Base-by-base conservation (phyloP, 495 filamentous ascomycete species). In the Xylaria cubensis region DNA sequence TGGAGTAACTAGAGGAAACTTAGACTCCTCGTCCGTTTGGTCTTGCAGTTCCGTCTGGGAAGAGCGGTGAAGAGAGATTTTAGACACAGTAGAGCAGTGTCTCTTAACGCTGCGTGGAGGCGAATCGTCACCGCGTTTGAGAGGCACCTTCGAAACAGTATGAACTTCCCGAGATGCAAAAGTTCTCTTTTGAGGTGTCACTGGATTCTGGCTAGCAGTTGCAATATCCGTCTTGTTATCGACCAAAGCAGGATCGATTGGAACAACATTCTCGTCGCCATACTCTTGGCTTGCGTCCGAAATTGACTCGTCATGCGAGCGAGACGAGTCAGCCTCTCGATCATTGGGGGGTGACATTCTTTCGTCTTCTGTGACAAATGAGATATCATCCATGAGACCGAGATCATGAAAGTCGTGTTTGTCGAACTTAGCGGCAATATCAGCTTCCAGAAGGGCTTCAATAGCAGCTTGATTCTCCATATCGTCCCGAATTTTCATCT, bases 81-180 rank as follows among this genome's bases (percentile, higher is more conserved):
- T 88, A 78, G 81, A 91, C 81, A 74, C 89, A 78, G 83, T 92
- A 82, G 74, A 86, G 83, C 74, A 84, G 73, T 72, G 88, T 71
- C 79, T 89, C 88, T 80, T 84, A 7, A 72, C 56, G 56, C 79
- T 67, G 63, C 88, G 76, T 4, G 91, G 89, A 2, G 87, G 88
- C 1, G 88, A 84, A 0, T 92, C 85, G 19, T 90, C 91, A 55
- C 89, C 90, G 0, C 89, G 84, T 79, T 92, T 93, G 34, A 94
- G 81, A 5, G 92, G 92, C 0, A 94, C 91, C 82, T 94, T 95
- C 17, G 89, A 91, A 0, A 92, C 88, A 29, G 62, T 72, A 76
- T 93, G 89, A 69, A 91, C 85, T 17, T 88, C 68, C 12, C 77
- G 73, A 3, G 68, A 39, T 9, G 70, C 71, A 34, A 78, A 46